phyloP scores from a whole-genome alignment of 2,329 filamentous ascomycete genomes.

The Fusarium tanahbumbuense region DNA sequence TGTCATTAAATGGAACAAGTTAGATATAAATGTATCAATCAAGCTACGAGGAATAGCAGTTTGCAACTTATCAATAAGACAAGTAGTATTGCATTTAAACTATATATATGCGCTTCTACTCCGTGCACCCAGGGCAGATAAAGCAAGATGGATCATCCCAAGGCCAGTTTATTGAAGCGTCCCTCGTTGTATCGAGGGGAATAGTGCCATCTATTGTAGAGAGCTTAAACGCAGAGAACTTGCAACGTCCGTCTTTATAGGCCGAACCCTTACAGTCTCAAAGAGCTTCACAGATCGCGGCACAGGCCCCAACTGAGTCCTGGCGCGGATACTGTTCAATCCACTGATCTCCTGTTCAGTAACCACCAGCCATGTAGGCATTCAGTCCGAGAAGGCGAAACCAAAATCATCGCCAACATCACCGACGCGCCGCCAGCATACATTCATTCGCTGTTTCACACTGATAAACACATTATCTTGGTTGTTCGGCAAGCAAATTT shows the following conservation, averaged over 20 bases:
- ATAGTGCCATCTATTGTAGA: neutral
- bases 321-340: neutral
- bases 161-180: no score
- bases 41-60: no score
- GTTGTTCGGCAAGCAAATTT: conserved; percentile 25
- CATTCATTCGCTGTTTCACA: conserved; percentile 15
- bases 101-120: no score
- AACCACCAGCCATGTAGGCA: conserved; percentile 3
- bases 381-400: neutral
- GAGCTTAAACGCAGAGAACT: neutral
- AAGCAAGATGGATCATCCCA: conserved; percentile 15
- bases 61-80: no score
- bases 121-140: conserved; percentile 10
- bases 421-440: conserved; percentile 22
- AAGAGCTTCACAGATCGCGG: conserved; percentile 7
- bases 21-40: neutral
- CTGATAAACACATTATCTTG: conserved; percentile 11
- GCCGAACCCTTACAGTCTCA: conserved; percentile 11
- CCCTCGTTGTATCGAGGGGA: no score
- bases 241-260: conserved; percentile 11
- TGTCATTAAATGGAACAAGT: fast-evolving
- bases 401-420: conserved; percentile 20
- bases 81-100: no score
- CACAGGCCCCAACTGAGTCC: neutral
- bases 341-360: neutral